Conservation (phyloP, 2,329 filamentous ascomycete species). For the Botryotinia convoluta region DNA sequence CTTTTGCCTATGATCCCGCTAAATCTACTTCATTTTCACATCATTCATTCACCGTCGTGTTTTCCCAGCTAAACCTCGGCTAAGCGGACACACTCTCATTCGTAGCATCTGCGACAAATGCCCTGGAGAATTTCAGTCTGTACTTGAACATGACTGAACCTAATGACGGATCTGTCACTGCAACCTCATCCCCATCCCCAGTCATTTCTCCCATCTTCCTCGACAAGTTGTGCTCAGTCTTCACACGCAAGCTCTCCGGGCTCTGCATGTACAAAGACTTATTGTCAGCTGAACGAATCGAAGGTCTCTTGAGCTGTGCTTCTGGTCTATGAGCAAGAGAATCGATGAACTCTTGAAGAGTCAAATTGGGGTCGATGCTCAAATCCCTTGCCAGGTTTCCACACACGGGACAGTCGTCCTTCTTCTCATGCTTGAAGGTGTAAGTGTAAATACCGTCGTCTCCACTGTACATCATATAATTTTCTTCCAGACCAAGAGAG, state of each 20-base stretch:
- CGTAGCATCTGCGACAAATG: conserved; percentile 13
- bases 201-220: conserved; percentile 78
- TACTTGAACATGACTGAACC: conserved; percentile 44
- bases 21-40: background rate
- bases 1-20: conserved; percentile 1
- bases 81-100: conserved; percentile 3
- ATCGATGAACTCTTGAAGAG: conserved; percentile 81
- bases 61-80: background rate
- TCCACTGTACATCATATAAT: conserved; percentile 99
- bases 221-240: conserved; percentile 77
- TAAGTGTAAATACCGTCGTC: conserved; percentile 96
- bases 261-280: conserved; percentile 90
- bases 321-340: conserved; percentile 79
- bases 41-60: background rate
- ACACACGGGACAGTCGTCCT: conserved; percentile 92
- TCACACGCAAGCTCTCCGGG: conserved; percentile 76
- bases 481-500: conserved; percentile 71
- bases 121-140: conserved; percentile 33
- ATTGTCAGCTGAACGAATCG: conserved; percentile 73
- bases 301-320: conserved; percentile 91
- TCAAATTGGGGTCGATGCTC: conserved; percentile 65
- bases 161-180: conserved; percentile 90
- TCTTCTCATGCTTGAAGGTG: conserved; percentile 93
- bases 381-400: conserved; percentile 78
- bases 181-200: conserved; percentile 79